Conservation (phyloP, 495 filamentous ascomycete genomes). For the Poronia punctata region DNA sequence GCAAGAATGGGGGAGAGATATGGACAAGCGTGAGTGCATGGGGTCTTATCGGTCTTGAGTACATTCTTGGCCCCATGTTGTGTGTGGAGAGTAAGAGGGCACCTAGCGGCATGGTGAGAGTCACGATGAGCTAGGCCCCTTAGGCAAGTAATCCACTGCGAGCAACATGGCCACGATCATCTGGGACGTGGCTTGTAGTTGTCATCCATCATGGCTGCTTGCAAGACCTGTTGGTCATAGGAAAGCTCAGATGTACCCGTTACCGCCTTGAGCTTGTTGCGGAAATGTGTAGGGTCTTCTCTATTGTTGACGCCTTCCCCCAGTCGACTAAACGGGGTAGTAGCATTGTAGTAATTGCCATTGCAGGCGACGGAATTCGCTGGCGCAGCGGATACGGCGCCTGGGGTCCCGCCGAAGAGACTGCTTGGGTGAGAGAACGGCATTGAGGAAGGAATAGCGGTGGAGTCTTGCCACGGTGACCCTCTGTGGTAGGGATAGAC, state of each 20-base stretch:
- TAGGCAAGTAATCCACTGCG: no score
- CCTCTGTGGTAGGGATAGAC: no score
- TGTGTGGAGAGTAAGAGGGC: no score
- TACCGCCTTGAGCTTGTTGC: constrained; percentile 12
- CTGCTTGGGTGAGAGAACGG: constrained; percentile 30
- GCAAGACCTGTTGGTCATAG: constrained; percentile 15
- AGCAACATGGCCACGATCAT: constrained; percentile 13
- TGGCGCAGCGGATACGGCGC: constrained; percentile 4
- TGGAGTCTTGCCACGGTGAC: constrained; percentile 1
- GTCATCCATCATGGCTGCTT: constrained; percentile 14
- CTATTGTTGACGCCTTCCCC: constrained; percentile 13
- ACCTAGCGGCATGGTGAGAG: no score
- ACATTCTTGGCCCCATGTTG: no score
- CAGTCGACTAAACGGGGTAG: constrained; percentile 16
- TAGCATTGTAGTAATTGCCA: constrained; percentile 17
- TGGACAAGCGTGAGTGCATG: no score
- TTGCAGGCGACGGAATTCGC: constrained; percentile 16
- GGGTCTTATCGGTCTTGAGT: no score
- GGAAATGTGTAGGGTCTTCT: constrained; percentile 16
- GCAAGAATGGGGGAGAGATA: no score
- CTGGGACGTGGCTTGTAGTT: constrained; percentile 14
- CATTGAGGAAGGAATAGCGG: constrained; percentile 7
- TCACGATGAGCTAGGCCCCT: no score
- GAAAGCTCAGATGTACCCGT: constrained; percentile 8
- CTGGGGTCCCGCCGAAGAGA: constrained; percentile 26